A percentile compares a stretch with the other conserved stretches of the same genome.
Evolutionary conservation across 306 rosid species (phyloP).

Genomic region (Trifolium repens): DNA sequence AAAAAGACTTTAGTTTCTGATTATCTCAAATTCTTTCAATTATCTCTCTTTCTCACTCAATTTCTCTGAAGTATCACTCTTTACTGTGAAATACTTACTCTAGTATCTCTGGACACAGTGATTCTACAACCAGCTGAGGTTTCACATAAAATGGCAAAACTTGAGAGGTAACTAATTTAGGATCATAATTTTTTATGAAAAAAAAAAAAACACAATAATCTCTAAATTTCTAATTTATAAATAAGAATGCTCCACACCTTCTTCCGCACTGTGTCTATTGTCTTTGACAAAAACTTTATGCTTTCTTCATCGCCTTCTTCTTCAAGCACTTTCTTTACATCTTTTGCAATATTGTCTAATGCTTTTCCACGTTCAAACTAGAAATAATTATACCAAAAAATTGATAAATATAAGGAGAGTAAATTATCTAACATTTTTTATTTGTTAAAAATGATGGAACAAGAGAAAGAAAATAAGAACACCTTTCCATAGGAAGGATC

Average conservation of each 20-base stretch:
- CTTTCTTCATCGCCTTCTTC: conserved; percentile 94
- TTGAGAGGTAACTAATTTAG: not conserved
- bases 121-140: conserved; percentile 2
- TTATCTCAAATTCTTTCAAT: not conserved
- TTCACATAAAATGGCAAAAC: not conserved
- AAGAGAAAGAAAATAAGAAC: conserved; percentile 22
- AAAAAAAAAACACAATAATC: not conserved
- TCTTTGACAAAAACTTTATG: conserved; percentile 76
- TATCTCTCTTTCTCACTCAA: not conserved
- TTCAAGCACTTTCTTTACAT: conserved; percentile 75
- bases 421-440: not conserved
- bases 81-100: conserved; percentile 1
- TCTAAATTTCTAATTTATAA: conserved; percentile 24
- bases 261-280: conserved; percentile 93
- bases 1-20: not conserved
- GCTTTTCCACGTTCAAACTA: conserved; percentile 99
- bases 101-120: not conserved
- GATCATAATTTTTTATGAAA: not conserved
- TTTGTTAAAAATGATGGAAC: conserved; percentile 17
- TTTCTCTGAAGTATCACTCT: conserved; percentile 5
- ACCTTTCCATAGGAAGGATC: conserved; percentile 97
- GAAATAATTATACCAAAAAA: conserved; percentile 37
- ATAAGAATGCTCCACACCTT: conserved; percentile 57
- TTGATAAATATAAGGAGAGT: conserved; percentile 15
- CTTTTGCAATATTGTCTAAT: conserved; percentile 78